A percentile compares a stretch with the other conserved stretches of the same genome.
These are phyloP conservation scores for Boletus vinaceobasis DNA, from an alignment of 768 basidiomycete species.

Conservation along the genomic window DNA sequence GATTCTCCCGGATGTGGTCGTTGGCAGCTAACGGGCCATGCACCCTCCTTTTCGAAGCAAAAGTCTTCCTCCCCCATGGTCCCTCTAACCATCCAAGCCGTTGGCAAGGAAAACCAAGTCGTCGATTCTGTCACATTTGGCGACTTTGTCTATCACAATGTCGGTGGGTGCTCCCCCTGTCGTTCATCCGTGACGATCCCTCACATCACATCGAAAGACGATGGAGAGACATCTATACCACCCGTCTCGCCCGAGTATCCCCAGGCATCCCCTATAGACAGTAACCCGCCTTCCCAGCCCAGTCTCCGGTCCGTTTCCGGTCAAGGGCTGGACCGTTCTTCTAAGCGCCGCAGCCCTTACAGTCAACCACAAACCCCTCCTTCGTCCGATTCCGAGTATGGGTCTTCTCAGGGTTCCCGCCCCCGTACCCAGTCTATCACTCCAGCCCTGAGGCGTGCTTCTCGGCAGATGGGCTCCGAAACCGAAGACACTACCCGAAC, in stretches of 20 bases:
- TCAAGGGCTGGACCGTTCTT: constrained; percentile 18
- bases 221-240: not conserved
- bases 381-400: constrained; percentile 40
- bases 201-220: constrained; percentile 7
- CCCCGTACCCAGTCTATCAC: constrained; percentile 1
- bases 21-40: constrained; percentile 65
- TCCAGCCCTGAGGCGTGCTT: constrained; percentile 23
- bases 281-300: constrained; percentile 14
- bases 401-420: constrained; percentile 25
- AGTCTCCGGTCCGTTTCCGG: constrained; percentile 30
- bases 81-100: constrained; percentile 59
- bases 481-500: constrained; percentile 47
- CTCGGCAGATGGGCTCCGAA: constrained; percentile 25
- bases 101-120: constrained; percentile 49
- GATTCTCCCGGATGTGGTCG: constrained; percentile 44
- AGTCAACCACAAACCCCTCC: constrained; percentile 39
- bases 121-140: constrained; percentile 70
- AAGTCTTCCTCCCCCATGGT: constrained; percentile 40
- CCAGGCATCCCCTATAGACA: not conserved
- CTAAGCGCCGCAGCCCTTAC: constrained; percentile 40
- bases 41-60: constrained; percentile 51
- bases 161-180: constrained; percentile 31
- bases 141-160: constrained; percentile 61
- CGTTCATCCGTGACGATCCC: not conserved
- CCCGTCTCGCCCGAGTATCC: not conserved